These are phyloP conservation scores for Fusarium scirpi DNA, from an alignment of 2,329 filamentous ascomycete species.

Conservation along the genomic window DNA sequence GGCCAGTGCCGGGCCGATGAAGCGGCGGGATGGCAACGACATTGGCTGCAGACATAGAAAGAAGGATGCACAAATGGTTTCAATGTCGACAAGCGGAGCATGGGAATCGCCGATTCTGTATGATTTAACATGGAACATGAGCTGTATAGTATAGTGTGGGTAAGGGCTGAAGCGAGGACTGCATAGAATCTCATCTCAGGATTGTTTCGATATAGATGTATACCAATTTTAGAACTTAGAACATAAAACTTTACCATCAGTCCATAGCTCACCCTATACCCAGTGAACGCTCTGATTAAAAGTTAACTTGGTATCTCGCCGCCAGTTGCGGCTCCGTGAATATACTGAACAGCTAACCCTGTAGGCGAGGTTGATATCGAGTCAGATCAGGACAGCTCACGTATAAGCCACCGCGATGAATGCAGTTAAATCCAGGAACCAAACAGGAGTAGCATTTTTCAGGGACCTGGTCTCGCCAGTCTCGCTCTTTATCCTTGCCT, in stretches of 20 bases:
- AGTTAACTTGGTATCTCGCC: neutral
- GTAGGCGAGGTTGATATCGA: slow-evolving; percentile 4
- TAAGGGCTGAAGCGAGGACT: slow-evolving; percentile 1
- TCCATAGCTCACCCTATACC: neutral
- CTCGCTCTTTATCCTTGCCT: neutral
- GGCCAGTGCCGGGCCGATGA: slow-evolving; percentile 31
- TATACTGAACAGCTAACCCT: slow-evolving; percentile 7
- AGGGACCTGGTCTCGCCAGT: slow-evolving; percentile 12
- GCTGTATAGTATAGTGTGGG: slow-evolving; percentile 14
- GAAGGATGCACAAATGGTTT: slow-evolving; percentile 12
- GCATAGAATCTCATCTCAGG: slow-evolving; percentile 44
- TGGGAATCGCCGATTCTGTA: slow-evolving; percentile 24
- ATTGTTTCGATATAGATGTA: slow-evolving; percentile 22
- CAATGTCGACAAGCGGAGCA: neutral
- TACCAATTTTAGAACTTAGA: slow-evolving; percentile 15
- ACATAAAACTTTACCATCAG: neutral
- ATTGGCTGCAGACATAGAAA: slow-evolving; percentile 3
- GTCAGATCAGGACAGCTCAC: slow-evolving; percentile 2
- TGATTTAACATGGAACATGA: slow-evolving; percentile 7
- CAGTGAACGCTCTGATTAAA: neutral
- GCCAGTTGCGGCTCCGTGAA: neutral
- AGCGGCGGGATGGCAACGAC: slow-evolving; percentile 7
- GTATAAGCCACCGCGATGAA: neutral
- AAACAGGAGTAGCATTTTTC: neutral
- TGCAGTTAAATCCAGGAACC: slow-evolving; percentile 13